Evolutionary conservation across 441 rosid species (phyloP), one percentile per base, ranked within the genome.

Genomic region (Isatis lusitanica): DNA sequence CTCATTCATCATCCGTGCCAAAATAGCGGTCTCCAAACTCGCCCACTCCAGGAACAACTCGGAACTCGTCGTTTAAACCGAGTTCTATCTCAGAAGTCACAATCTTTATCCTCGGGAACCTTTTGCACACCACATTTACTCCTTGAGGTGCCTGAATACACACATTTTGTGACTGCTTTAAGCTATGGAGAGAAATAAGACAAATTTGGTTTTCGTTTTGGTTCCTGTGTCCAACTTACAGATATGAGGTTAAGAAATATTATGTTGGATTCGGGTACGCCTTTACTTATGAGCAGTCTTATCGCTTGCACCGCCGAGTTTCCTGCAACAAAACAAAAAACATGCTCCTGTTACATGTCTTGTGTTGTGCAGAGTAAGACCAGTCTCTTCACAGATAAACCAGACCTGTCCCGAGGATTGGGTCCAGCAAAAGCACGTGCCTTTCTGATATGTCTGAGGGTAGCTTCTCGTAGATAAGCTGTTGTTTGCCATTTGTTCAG

Each of bases 11-110:
- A 62, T 92, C 97, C 0, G 98, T 92, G 7, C 98, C 97, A 52
- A 94, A 94, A 64, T 94, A 94, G 67, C 98, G 86, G 83, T 94
- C 98, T 63, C 97, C 98, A 68, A 94, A 94, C 80, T 94, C 98
- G 0, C 98, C 98, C 98, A 92, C 90, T 16, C 98, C 98, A 1
- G 98, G 98, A 53, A 94, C 74, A 24, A 94, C 98, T 11, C 98
- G 87, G 79, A 81, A 94, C 74, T 86, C 95, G 63, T 87, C 85
- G 13, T 92, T 94, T 82, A 94, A 72, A 16, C 97, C 98, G 5
- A 46, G 74, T 42, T 94, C 98, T 26, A 94, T 94, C 92, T 94
- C 97, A 36, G 98, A 94, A 1, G 97, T 94, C 62, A 94, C 97
- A 11, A 92, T 94, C 90, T 94, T 94, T 47, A 92, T 73, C 76